Conservation (phyloP, 148 eudicot species). For the Polygonum aviculare region DNA sequence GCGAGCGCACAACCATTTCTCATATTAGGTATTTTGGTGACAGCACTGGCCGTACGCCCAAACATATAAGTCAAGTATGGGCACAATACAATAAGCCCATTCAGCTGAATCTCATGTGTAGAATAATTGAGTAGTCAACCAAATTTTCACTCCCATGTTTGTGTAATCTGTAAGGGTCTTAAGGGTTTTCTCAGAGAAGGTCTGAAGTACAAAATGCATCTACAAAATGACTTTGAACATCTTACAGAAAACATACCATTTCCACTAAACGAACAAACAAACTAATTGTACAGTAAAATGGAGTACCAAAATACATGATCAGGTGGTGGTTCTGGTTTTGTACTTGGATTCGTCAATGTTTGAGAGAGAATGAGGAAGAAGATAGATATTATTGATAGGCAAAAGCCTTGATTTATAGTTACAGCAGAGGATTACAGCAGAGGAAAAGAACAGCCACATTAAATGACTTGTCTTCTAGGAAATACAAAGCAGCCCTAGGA, state of each 20-base stretch:
- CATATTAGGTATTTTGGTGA: slow-evolving; percentile 74
- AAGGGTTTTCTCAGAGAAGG: background rate
- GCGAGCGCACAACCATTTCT: slow-evolving; percentile 96
- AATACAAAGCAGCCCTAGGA: too few species aligned
- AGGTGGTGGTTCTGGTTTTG: background rate
- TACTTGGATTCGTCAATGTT: slow-evolving; percentile 6
- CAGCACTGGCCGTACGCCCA: slow-evolving; percentile 49
- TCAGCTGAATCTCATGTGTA: background rate
- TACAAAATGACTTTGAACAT: too few species aligned
- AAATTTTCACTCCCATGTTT: background rate
- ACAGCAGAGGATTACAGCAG: too few species aligned
- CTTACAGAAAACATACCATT: background rate
- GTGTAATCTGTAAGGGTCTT: background rate
- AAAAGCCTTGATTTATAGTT: too few species aligned
- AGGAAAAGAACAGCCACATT: too few species aligned
- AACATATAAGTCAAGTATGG: background rate
- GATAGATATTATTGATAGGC: too few species aligned
- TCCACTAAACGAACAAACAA: too few species aligned
- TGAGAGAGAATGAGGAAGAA: too few species aligned
- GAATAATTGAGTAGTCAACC: background rate
- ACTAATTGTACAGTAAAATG: too few species aligned
- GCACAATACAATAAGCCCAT: too few species aligned
- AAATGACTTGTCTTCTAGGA: too few species aligned
- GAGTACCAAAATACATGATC: too few species aligned
- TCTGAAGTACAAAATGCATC: background rate